Base-by-base conservation (phyloP, 768 basidiomycete species). In the Phylloporus rhodoxanthus region DNA sequence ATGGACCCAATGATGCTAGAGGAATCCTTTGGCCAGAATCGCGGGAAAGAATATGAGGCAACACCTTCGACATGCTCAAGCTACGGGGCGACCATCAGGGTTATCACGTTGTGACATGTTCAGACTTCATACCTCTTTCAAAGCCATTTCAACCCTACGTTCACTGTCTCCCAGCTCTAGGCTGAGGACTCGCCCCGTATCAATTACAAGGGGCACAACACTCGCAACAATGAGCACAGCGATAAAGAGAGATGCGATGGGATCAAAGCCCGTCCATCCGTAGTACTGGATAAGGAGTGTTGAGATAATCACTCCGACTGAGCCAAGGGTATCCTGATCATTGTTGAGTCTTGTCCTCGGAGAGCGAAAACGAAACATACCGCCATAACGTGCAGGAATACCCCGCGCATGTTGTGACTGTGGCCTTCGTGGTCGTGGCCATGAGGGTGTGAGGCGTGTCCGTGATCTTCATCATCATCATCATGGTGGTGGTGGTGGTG, bases 221-320 rank as follows among this genome's bases (percentile, higher is more conserved):
- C 92, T 95, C 5, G 91, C 94, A 19, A 91, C 91, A 58, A 99
- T 99, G 56, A 99, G 72, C 8, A 90, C 70, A 5, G 96, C 96
- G 56, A 99, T 99, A 68, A 99, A 95, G 25, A 99, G 72, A 8
- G 91, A 94, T 0, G 96, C 96, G 52, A 99, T 92, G 1, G 96
- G 96, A 68, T 99, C 96, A 65, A 97, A 99, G 17, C 93, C 93
- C 11, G 95, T 97, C 93, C 94, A 98, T 20, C 96, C 95, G 58
- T 96, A 98, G 53, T 84, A 84, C 64, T 94, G 85, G 53, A 99
- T 98, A 47, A 98, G 78, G 15, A 98, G 72, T 2, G 96, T 99
- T 21, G 96, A 98, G 45, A 97, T 79, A 63, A 99, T 99, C 15
- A 99, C 96, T 15, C 96, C 96, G 19, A 98, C 93, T 15, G 93